Evolutionary conservation across 345 rosid species (phyloP), one percentile per base, ranked within the genome.

Genomic region (Rhizophora apiculata): DNA sequence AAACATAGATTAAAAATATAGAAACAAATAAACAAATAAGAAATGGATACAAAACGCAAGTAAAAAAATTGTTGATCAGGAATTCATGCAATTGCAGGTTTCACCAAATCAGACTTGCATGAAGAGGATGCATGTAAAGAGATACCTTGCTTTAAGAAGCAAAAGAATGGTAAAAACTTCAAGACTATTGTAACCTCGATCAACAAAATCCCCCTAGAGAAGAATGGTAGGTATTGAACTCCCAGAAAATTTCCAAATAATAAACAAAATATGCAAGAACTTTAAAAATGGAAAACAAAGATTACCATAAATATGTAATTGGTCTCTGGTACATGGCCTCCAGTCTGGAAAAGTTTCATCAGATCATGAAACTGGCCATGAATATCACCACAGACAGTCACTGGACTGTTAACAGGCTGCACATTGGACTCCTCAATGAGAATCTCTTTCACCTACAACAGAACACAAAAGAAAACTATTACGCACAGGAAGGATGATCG

Each of bases 351-450:
- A 86, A 96, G 97, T 78, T 96, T 96, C 95, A 96, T 96, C 7
- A 96, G 86, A 75, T 96, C 99, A 79, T 92, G 99, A 83, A 92
- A 96, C 85, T 96, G 98, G 53, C 99, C 98, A 80, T 96, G 99
- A 62, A 96, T 96, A 76, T 96, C 99, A 80, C 98, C 98, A 71
- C 98, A 92, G 63, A 92, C 98, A 5, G 98, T 96, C 60, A 96
- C 99, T 1, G 97, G 99, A 86, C 99, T 96, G 86, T 96, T 96
- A 69, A 96, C 97, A 59, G 99, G 99, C 79, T 96, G 99, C 63
- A 96, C 99, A 82, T 92, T 96, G 31, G 99, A 96, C 77, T 92
- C 97, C 85, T 96, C 99, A 57, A 96, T 86, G 37, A 96, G 96
- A 78, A 92, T 89, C 74, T 90, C 98, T 75, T 96, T 96, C 53